These are phyloP conservation scores for Candida stauntonica DNA, from an alignment of 805 yeast genomes.

Conservation along the genomic window DNA sequence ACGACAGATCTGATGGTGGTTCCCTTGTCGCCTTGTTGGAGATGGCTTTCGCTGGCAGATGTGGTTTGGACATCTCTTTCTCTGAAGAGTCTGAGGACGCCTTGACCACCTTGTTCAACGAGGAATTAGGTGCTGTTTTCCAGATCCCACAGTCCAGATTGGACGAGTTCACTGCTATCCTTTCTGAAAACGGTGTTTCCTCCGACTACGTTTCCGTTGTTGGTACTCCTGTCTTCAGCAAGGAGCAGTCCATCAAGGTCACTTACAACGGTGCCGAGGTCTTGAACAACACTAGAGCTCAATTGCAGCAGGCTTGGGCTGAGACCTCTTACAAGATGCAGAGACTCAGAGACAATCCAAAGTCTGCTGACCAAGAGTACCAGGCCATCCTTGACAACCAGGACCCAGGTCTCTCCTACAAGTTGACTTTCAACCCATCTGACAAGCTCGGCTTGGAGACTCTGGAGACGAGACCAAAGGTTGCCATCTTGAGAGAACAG, in stretches of 20 bases:
- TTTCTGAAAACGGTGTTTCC: conserved; percentile 56
- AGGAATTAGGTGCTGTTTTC: conserved; percentile 95
- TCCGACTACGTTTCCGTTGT: conserved; percentile 51
- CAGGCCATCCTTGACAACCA: conserved; percentile 66
- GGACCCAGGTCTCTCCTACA: conserved; percentile 87
- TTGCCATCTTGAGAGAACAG: conserved; percentile 95
- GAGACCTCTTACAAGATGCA: conserved; percentile 88
- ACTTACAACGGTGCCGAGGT: conserved; percentile 42
- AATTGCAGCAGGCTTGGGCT: conserved; percentile 80
- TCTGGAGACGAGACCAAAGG: conserved; percentile 60
- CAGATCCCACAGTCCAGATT: conserved; percentile 60
- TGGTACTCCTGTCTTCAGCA: conserved; percentile 62
- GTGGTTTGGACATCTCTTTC: conserved; percentile 63
- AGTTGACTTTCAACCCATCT: conserved; percentile 63
- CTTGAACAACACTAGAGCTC: conserved; percentile 54
- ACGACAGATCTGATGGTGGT: conserved; percentile 97
- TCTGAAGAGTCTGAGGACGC: conserved; percentile 35
- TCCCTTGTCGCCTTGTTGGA: conserved; percentile 77
- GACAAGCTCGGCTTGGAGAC: conserved; percentile 42
- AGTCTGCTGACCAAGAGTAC: conserved; percentile 82
- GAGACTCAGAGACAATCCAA: conserved; percentile 90
- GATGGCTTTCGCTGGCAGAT: conserved; percentile 96
- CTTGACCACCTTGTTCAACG: conserved; percentile 69
- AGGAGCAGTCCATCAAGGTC: conserved; percentile 49
- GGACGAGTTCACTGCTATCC: conserved; percentile 49